phyloP scores from a whole-genome alignment of 2,329 filamentous ascomycete genomes.

The Calonectria hongkongensis region DNA sequence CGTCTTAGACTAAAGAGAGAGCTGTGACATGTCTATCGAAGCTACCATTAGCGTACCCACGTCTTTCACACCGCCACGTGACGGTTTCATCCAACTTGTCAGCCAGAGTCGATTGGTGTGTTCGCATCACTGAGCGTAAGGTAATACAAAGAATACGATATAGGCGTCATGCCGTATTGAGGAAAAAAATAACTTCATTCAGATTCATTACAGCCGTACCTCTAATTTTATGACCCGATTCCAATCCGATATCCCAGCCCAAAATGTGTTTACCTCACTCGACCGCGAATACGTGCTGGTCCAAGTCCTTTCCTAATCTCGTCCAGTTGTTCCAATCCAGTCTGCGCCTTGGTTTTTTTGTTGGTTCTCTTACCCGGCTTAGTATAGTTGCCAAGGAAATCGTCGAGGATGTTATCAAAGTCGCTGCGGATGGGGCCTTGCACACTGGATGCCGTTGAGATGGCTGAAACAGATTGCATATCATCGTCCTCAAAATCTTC shows the following conservation, averaged over 20 bases:
- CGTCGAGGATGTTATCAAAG: conserved; percentile 93
- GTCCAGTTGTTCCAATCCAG: conserved; percentile 91
- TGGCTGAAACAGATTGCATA: conserved; percentile 74
- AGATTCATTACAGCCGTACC: conserved; percentile 38
- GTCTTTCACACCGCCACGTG: conserved; percentile 48
- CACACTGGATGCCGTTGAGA: conserved; percentile 80
- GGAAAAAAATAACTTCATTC: conserved; percentile 39
- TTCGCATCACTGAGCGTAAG: no score
- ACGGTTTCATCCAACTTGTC: conserved; percentile 27
- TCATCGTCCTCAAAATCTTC: conserved; percentile 68
- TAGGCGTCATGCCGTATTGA: background rate
- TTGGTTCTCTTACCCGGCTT: conserved; percentile 83
- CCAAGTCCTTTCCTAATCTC: conserved; percentile 89
- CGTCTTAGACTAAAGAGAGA: conserved; percentile 13
- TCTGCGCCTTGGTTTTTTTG: conserved; percentile 87
- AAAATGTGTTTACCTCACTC: conserved; percentile 45
- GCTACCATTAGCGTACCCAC: background rate
- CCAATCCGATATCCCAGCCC: conserved; percentile 19
- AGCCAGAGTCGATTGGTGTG: background rate
- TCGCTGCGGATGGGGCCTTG: conserved; percentile 82
- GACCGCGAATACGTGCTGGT: conserved; percentile 77
- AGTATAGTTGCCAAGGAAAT: conserved; percentile 87
- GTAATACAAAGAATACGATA: background rate
- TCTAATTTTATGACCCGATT: conserved; percentile 28
- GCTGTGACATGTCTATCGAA: background rate